Evolutionary conservation across 2,329 filamentous ascomycete genomes (phyloP), one percentile per base, ranked within the genome.

Genomic region (Cladosporium sphaerospermum): DNA sequence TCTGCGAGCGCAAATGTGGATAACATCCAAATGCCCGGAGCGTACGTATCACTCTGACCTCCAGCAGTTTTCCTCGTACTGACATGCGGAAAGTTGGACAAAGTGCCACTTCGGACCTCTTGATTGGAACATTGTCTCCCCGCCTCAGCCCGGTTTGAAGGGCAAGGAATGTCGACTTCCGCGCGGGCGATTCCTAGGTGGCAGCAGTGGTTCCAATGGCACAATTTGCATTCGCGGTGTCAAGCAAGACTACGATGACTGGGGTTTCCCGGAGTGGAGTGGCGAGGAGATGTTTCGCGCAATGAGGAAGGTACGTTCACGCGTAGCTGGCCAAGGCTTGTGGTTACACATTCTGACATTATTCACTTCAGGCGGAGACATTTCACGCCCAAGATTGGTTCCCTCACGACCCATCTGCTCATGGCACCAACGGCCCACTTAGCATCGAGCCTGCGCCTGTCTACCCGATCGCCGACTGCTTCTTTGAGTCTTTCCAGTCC

Each of bases 11-110:
- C 68, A 51, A 69, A 72, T 33, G 60, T 74, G 41, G 72, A 75
- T 36, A 74, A 74, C 66, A 70, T 73, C 11, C 72, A 75, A 50
- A 75, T 75, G 73, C 59, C 68, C 2, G 72, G 71, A 40, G 72
- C 69, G 62, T 71, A 55, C 56, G 64, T 55, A 23, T 31, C 9
- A 42, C 10, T 9, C 10, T 39, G 19, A 11, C 1, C 13, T 8
- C 16, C 23, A 13, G 18, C 42, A 10, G 23, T 18, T 13, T 4
- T n/a, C 2, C 9, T 16, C 13, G n/a, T 33, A 10, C 49, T 45
- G 41, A 44, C 42, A 9, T 5, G 9, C 4, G 10, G 9, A 37
- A 48, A 69, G 69, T 13, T 73, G 69, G 70, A 67, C 69, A 3
- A 71, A 72, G 49, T 71, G 71, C 52, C 70, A 75, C 44, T 71